Conservation (phyloP, 2,329 filamentous ascomycete species). For the Clonostachys sp. region DNA sequence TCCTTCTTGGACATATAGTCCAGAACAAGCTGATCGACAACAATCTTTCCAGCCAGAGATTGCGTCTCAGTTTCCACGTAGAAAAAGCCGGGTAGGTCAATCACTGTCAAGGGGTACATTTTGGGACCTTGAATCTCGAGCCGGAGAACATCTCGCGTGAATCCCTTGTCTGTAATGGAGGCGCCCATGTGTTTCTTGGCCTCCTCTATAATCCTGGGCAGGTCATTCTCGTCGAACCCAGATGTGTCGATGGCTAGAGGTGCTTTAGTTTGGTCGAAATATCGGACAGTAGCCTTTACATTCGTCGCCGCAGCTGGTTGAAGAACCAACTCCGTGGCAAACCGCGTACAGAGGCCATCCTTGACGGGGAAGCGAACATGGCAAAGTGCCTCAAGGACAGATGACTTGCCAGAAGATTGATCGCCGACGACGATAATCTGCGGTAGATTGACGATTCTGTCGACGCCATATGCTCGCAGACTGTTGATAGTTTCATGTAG, state of each 20-base stretch:
- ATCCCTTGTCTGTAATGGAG: conserved; percentile 15
- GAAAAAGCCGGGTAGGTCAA: conserved; percentile 48
- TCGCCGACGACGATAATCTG: conserved; percentile 57
- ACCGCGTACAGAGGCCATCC: conserved; percentile 52
- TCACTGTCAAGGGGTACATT: conserved; percentile 41
- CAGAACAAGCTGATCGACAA: conserved; percentile 30
- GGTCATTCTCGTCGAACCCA: conserved; percentile 27
- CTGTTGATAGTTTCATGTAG: conserved; percentile 49
- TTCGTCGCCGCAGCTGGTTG: conserved; percentile 26
- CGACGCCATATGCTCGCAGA: conserved; percentile 43
- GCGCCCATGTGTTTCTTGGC: conserved; percentile 47
- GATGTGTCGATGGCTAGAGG: conserved; percentile 19
- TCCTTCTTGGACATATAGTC: conserved; percentile 51
- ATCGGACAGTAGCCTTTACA: conserved; percentile 37
- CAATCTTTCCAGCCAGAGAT: conserved; percentile 16
- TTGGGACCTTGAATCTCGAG: conserved; percentile 39
- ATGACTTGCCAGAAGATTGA: conserved; percentile 60
- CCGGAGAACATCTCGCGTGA: conserved; percentile 39
- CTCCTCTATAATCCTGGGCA: conserved; percentile 43
- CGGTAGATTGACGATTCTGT: conserved; percentile 40
- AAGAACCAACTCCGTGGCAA: conserved; percentile 56
- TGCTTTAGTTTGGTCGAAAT: conserved; percentile 15
- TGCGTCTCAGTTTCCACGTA: conserved; percentile 22
- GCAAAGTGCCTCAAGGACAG: conserved; percentile 59
- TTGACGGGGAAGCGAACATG: conserved; percentile 55